Evolutionary conservation across 1,284 basidiomycete species (phyloP).

Genomic region (Cerrena zonata): DNA sequence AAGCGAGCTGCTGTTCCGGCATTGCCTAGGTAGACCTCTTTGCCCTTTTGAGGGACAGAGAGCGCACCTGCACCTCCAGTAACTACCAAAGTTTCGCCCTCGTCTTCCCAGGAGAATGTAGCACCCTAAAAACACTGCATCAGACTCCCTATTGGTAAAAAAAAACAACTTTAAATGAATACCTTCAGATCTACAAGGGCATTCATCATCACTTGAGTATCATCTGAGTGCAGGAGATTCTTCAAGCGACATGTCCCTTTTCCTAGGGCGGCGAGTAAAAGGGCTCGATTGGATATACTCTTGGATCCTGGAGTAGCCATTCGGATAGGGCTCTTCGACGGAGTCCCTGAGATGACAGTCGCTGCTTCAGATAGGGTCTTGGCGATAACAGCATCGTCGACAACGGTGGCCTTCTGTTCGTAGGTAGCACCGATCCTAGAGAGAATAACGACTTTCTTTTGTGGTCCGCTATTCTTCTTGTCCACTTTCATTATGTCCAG

Average conservation of each 20-base stretch:
- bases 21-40: constrained; percentile 93
- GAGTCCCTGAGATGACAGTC: constrained; percentile 64
- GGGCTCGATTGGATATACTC: constrained; percentile 92
- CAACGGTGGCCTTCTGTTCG: constrained; percentile 86
- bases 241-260: constrained; percentile 83
- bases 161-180: constrained; percentile 3
- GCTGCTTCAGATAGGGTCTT: constrained; percentile 77
- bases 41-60: constrained; percentile 70
- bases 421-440: constrained; percentile 86
- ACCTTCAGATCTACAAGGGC: constrained; percentile 85
- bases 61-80: constrained; percentile 80
- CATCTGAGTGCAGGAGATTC: constrained; percentile 94
- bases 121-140: constrained; percentile 58
- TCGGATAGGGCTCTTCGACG: constrained; percentile 64
- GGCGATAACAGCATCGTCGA: constrained; percentile 75
- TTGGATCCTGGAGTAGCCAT: constrained; percentile 95
- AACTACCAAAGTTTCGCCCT: constrained; percentile 89
- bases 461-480: constrained; percentile 92
- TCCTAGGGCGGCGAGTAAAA: constrained; percentile 89
- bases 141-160: no score
- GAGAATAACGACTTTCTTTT: constrained; percentile 92
- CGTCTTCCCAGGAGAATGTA: constrained; percentile 86
- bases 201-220: constrained; percentile 99
- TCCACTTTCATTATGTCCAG: constrained; percentile 93
- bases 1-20: constrained; percentile 98